Percentiles rank a stretch among this genome's conserved stretches.
phyloP scores from a whole-genome alignment of 2,329 filamentous ascomycete genomes.

The Sporothrix sp. region DNA sequence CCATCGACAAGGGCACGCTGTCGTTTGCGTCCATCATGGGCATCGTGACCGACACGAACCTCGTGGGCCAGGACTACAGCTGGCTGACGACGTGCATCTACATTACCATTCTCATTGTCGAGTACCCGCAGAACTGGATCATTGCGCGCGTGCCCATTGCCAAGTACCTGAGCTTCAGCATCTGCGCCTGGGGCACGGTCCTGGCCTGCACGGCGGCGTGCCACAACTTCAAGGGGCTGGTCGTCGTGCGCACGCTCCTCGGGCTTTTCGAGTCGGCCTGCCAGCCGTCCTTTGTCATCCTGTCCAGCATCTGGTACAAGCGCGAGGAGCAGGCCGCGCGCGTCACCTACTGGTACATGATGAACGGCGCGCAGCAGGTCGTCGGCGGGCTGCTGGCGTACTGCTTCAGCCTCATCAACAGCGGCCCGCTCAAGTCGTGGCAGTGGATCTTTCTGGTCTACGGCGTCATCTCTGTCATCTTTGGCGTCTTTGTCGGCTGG shows the following conservation, averaged over 20 bases:
- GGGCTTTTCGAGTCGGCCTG: conserved; percentile 63
- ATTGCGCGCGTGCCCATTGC: conserved; percentile 50
- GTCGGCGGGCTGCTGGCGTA: conserved; percentile 62
- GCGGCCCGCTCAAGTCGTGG: conserved; percentile 50
- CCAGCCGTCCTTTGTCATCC: conserved; percentile 57
- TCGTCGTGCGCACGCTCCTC: conserved; percentile 53
- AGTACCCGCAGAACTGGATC: conserved; percentile 57
- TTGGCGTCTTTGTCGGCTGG: conserved; percentile 52
- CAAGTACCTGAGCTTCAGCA: conserved; percentile 55
- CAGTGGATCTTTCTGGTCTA: conserved; percentile 60
- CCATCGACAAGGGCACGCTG: conserved; percentile 58
- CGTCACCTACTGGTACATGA: conserved; percentile 67
- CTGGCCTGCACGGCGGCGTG: conserved; percentile 53
- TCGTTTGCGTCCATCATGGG: conserved; percentile 57
- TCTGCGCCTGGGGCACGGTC: conserved; percentile 53
- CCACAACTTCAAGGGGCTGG: conserved; percentile 48
- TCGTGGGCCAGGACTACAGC: conserved; percentile 45
- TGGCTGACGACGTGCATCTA: conserved; percentile 70
- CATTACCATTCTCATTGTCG: conserved; percentile 58
- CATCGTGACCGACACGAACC: conserved; percentile 40
- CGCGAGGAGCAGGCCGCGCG: conserved; percentile 56
- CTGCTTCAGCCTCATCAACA: conserved; percentile 45
- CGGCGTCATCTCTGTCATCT: conserved; percentile 52
- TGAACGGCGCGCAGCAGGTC: conserved; percentile 66
- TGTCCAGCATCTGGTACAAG: conserved; percentile 63